A percentile compares a stretch with the other conserved stretches of the same genome.
Evolutionary conservation across 2,329 filamentous ascomycete species (phyloP).

Genomic region (Onygenales sp.): DNA sequence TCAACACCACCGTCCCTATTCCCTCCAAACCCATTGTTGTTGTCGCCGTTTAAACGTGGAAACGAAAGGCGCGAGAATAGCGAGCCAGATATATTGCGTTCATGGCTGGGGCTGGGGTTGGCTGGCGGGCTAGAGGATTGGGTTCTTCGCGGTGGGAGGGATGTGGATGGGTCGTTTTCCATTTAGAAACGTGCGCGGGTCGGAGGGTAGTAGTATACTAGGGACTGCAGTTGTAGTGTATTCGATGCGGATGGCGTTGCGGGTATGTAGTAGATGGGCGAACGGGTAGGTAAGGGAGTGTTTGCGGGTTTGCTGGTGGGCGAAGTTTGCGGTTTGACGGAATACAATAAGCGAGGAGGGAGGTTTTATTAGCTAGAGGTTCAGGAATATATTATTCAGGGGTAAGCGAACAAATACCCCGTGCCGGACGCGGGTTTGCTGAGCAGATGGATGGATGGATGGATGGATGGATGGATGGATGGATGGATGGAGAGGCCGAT

Average conservation of each 20-base stretch:
- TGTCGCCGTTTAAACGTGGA: conserved; percentile 5
- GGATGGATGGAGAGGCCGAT: no score
- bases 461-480: no score
- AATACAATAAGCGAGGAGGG: no score
- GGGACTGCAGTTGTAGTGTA: neutral
- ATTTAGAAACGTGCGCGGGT: neutral
- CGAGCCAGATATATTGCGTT: conserved; percentile 20
- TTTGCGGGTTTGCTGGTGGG: no score
- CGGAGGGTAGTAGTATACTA: neutral
- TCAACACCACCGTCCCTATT: conserved; percentile 12
- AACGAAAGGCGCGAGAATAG: conserved; percentile 12
- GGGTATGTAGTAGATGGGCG: neutral
- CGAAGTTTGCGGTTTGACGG: no score
- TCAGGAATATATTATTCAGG: neutral
- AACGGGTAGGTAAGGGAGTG: no score
- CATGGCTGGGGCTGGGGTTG: neutral
- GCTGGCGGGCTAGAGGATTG: no score
- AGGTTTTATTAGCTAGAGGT: neutral
- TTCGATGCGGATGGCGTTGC: neutral
- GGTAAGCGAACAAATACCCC: neutral
- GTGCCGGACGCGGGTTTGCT: neutral
- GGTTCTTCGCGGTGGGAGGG: no score
- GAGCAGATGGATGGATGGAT: neutral
- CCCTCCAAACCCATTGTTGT: conserved; percentile 15
- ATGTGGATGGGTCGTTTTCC: no score